These are phyloP conservation scores for Blastobotrys attinorum DNA, from an alignment of 805 yeast species.

Conservation along the genomic window DNA sequence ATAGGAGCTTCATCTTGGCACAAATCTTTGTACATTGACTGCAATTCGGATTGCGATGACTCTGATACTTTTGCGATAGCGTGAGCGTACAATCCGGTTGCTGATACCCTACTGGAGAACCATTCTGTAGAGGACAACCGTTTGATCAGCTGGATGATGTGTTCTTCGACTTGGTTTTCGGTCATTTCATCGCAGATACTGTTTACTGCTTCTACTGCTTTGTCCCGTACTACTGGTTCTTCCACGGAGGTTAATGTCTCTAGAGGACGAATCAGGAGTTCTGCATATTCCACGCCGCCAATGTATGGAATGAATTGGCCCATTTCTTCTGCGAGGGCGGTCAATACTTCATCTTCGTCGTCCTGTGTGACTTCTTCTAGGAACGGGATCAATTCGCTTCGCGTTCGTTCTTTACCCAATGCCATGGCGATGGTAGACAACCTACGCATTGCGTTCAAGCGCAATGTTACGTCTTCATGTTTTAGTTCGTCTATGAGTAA, in stretches of 20 bases:
- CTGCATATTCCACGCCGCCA: slow-evolving; percentile 70
- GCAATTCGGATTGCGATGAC: slow-evolving; percentile 44
- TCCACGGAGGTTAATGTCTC: slow-evolving; percentile 85
- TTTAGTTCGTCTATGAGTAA: slow-evolving; percentile 92
- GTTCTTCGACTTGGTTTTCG: slow-evolving; percentile 52
- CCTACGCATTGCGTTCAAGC: slow-evolving; percentile 92
- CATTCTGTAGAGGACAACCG: slow-evolving; percentile 81
- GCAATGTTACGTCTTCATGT: slow-evolving; percentile 89
- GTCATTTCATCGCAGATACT: slow-evolving; percentile 41
- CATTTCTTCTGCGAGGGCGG: slow-evolving; percentile 84
- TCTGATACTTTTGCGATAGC: slow-evolving; percentile 35
- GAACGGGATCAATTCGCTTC: slow-evolving; percentile 84
- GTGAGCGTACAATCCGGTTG: slow-evolving; percentile 78
- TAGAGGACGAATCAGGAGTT: slow-evolving; percentile 52
- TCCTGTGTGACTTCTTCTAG: slow-evolving; percentile 62
- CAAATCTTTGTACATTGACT: slow-evolving; percentile 60
- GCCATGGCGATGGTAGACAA: slow-evolving; percentile 93
- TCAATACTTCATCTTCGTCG: slow-evolving; percentile 96
- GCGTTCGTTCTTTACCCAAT: slow-evolving; percentile 86
- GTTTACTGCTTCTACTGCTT: slow-evolving; percentile 82
- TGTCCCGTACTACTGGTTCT: slow-evolving; percentile 93
- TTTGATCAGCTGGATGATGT: slow-evolving; percentile 69
- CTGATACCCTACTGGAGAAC: slow-evolving; percentile 89
- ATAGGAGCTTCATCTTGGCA: slow-evolving; percentile 91
- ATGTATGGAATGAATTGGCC: slow-evolving; percentile 82